Percentiles rank a stretch among this genome's conserved stretches.
Conservation (phyloP, 1,139 yeast genomes). For the Saccharomyces hybrid region DNA sequence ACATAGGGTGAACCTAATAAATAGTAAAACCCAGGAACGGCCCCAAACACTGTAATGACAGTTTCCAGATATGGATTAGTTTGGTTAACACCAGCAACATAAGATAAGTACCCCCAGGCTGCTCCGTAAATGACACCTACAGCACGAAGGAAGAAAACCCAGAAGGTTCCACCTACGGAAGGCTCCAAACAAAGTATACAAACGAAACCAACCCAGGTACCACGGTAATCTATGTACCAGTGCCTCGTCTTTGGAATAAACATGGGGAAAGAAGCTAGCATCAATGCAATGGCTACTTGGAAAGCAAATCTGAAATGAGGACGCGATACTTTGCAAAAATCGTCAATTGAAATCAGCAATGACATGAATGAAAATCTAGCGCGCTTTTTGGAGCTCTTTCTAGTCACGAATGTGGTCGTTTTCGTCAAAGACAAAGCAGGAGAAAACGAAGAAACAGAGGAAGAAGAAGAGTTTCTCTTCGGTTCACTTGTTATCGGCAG, state of each 20-base stretch:
- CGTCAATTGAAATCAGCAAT: slow-evolving; percentile 9
- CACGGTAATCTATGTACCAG: slow-evolving; percentile 41
- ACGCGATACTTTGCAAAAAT: slow-evolving; percentile 24
- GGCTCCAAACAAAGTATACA: slow-evolving; percentile 43
- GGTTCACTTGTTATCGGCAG: slow-evolving; percentile 11
- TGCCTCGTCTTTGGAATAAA: slow-evolving; percentile 37
- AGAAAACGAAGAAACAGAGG: background rate
- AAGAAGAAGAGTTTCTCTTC: background rate
- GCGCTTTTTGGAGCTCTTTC: background rate
- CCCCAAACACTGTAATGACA: slow-evolving; percentile 37
- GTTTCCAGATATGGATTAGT: slow-evolving; percentile 38
- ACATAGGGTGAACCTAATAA: slow-evolving; percentile 40
- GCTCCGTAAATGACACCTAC: slow-evolving; percentile 42
- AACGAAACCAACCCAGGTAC: slow-evolving; percentile 47
- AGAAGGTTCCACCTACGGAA: slow-evolving; percentile 43
- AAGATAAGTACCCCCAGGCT: slow-evolving; percentile 42
- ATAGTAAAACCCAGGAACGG: slow-evolving; percentile 39
- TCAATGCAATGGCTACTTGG: slow-evolving; percentile 39
- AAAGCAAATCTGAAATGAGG: slow-evolving; percentile 39
- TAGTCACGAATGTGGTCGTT: background rate
- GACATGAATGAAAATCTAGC: slow-evolving; percentile 2
- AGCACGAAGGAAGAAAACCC: slow-evolving; percentile 39
- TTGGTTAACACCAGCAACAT: slow-evolving; percentile 36
- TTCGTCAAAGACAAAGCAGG: background rate
- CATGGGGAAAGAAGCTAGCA: slow-evolving; percentile 43